Conservation (phyloP, 768 basidiomycete species). For the Boletus coccyginus region DNA sequence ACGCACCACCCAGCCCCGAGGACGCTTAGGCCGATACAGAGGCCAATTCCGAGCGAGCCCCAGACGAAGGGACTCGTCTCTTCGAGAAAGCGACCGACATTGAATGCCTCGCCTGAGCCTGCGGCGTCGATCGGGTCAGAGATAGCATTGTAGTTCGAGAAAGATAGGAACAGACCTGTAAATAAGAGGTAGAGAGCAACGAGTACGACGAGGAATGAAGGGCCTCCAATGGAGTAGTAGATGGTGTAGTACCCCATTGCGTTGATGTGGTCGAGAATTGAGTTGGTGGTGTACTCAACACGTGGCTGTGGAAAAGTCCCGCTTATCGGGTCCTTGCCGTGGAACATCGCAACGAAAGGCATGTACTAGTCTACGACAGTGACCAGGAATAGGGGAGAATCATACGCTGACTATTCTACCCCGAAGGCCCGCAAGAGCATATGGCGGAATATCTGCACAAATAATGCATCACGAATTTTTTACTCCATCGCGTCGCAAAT, state of each 20-base stretch:
- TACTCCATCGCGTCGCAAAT: too few relatives aligned
- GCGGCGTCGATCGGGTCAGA: constrained; percentile 1
- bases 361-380: too few relatives aligned
- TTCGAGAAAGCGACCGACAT: constrained; percentile 90
- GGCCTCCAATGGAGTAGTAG: constrained; percentile 70
- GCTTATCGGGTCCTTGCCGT: too few relatives aligned
- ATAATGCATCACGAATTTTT: too few relatives aligned
- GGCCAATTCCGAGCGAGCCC: constrained; percentile 86
- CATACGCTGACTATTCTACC: too few relatives aligned
- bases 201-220: constrained; percentile 57
- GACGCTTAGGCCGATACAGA: constrained; percentile 92
- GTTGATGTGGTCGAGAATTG: neutral
- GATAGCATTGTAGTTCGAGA: neutral
- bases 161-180: constrained; percentile 56
- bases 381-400: too few relatives aligned
- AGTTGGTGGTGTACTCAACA: neutral
- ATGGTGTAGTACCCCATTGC: constrained; percentile 30
- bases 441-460: too few relatives aligned
- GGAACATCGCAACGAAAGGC: too few relatives aligned
- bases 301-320: neutral
- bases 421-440: too few relatives aligned
- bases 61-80: constrained; percentile 93
- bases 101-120: constrained; percentile 92
- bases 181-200: constrained; percentile 87
- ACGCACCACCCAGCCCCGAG: constrained; percentile 93